These are phyloP conservation scores for Salicornia ramosissima DNA, from an alignment of 148 eudicot species.

Conservation along the genomic window DNA sequence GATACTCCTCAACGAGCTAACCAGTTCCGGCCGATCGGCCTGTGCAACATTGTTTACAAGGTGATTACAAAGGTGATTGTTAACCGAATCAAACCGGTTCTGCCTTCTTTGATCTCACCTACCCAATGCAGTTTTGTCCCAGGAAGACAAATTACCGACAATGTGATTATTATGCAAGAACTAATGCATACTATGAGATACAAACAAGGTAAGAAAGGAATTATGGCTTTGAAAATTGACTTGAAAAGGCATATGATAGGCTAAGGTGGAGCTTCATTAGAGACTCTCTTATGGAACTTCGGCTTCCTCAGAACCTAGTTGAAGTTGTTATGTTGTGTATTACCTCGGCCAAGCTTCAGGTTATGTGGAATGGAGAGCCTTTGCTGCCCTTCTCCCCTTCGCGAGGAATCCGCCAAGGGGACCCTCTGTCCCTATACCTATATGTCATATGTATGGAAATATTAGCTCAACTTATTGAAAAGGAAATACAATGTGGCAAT, in stretches of 20 bases:
- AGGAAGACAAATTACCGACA: neutral
- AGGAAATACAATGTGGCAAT: neutral
- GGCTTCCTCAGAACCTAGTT: neutral
- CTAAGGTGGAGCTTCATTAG: neutral
- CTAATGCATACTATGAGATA: neutral
- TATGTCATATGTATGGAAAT: neutral
- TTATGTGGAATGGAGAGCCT: neutral
- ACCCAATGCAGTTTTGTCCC: neutral
- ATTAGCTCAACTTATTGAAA: neutral
- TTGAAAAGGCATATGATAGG: neutral
- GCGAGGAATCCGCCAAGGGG: neutral
- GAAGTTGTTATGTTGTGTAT: neutral
- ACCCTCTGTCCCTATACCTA: neutral
- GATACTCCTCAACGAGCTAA: neutral
- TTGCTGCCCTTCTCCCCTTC: neutral
- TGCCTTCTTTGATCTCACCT: neutral
- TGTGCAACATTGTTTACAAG: neutral
- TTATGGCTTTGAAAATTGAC: neutral
- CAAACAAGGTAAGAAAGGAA: neutral
- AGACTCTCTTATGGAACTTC: neutral
- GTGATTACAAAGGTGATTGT: neutral
- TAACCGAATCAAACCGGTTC: neutral
- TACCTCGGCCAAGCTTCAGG: neutral
- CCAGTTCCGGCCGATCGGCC: neutral
- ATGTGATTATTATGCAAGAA: neutral